Conservation (phyloP, 176 grass and related monocot genomes). For the Ampelocalamus luodianensis region DNA sequence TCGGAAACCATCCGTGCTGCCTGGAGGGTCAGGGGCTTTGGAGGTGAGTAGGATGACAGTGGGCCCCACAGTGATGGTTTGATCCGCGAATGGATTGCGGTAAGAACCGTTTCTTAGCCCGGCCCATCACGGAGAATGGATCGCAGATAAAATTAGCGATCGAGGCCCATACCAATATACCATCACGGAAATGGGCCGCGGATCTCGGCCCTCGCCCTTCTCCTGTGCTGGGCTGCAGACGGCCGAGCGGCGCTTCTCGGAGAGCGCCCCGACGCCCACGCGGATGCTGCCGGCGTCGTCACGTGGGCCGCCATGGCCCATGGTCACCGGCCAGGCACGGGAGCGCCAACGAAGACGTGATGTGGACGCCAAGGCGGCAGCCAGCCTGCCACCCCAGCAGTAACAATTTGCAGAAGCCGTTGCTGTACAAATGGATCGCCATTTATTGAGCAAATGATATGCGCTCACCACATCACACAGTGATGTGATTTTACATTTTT, state of each 20-base stretch:
- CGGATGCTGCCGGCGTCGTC: background rate
- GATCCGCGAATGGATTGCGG: background rate
- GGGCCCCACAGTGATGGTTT: background rate
- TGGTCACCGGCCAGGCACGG: background rate
- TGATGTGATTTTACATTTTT: background rate
- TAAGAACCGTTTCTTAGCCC: background rate
- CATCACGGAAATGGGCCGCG: background rate
- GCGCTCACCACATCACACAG: background rate
- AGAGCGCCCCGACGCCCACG: background rate
- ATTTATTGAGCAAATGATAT: background rate
- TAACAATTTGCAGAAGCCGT: background rate
- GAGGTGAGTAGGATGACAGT: background rate
- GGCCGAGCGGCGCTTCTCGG: background rate
- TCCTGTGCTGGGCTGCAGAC: background rate
- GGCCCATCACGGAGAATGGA: background rate
- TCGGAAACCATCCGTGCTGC: background rate
- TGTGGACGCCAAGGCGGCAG: background rate
- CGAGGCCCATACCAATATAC: background rate
- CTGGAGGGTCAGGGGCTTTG: background rate
- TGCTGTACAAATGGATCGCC: background rate
- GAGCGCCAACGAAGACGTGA: background rate
- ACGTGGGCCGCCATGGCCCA: background rate
- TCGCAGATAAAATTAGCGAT: background rate
- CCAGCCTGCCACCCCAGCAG: background rate
- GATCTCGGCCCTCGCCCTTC: background rate